phyloP scores from a whole-genome alignment of 2,329 filamentous ascomycete genomes.

The Fusarium coffeatum region DNA sequence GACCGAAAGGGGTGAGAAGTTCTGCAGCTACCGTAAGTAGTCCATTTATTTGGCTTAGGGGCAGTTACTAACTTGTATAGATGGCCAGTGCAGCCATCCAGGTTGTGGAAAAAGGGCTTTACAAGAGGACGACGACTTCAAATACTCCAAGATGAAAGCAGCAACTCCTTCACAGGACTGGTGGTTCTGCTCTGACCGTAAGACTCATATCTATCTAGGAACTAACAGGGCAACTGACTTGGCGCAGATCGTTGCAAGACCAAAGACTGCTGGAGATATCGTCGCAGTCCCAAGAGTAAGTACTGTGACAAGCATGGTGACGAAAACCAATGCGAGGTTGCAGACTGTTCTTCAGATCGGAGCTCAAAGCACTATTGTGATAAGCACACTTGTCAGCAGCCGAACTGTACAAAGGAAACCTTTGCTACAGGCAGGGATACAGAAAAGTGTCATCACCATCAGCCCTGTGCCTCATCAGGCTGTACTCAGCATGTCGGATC shows the following conservation, averaged over 20 bases:
- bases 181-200: slow-evolving; percentile 29
- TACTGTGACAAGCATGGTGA: slow-evolving; percentile 20
- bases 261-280: slow-evolving; percentile 6
- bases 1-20: background rate
- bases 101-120: background rate
- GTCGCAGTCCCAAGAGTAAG: background rate
- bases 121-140: background rate
- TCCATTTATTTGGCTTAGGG: fast-evolving
- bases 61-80: background rate
- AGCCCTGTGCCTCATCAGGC: slow-evolving; percentile 18
- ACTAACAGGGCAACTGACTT: background rate
- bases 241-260: slow-evolving; percentile 13
- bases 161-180: background rate
- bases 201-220: fast-evolving
- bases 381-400: slow-evolving; percentile 11
- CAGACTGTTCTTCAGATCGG: slow-evolving; percentile 7
- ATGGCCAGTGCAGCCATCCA: background rate
- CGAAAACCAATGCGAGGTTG: background rate
- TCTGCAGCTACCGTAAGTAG: background rate
- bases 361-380: slow-evolving; percentile 6
- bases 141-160: slow-evolving; percentile 2
- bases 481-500: slow-evolving; percentile 7
- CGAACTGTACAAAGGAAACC: background rate
- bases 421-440: background rate
- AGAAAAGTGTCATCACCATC: slow-evolving; percentile 23